Evolutionary conservation across 2,329 filamentous ascomycete species (phyloP), one percentile per base, ranked within the genome.

Genomic region (Botrytis deweyae): DNA sequence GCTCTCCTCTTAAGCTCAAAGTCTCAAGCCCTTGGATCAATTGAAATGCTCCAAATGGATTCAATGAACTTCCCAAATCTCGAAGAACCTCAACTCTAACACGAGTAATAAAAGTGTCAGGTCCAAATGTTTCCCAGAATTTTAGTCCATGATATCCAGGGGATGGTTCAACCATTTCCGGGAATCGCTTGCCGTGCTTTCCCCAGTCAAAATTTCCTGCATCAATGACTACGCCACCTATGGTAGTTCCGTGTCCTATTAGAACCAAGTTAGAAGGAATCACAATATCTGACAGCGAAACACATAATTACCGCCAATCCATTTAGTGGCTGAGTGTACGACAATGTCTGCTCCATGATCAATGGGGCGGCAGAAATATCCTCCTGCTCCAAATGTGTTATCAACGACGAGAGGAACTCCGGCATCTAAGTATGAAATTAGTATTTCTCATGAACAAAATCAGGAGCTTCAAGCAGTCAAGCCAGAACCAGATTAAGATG

Each of bases 141-240:
- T 94, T 95, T 77, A 97, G 88, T 52, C 95, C 94, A 84, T 97
- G 95, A 86, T 97, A 97, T 71, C 95, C 94, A 72, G 92, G 91
- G 0, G 92, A 91, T 0, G 92, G 95, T 84, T 98, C 93, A 78
- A 93, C 89, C 86, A 98, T 94, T 83, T 97, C 93, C 2, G 95
- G 95, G 87, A 98, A 98, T n/a, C 95, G 91, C 78, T 89, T 89
- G 68, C 86, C 91, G 82, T 97, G 84, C 84, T 92, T 92, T 78
- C 92, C 93, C 95, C 95, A 98, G 86, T 97, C 92, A 81, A 98
- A 98, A 82, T 93, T 96, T 80, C 95, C 95, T 77, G 91, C 89
- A 84, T 98, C 95, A 77, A 98, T 86, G 46, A 98, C 88, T 65
- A 97, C 88, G 75, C 95, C 95, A 73, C 88, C 94, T 77, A 97